These are phyloP conservation scores for Chimonanthus praecox DNA, from an alignment of 164 flowering plant genomes.

Conservation along the genomic window DNA sequence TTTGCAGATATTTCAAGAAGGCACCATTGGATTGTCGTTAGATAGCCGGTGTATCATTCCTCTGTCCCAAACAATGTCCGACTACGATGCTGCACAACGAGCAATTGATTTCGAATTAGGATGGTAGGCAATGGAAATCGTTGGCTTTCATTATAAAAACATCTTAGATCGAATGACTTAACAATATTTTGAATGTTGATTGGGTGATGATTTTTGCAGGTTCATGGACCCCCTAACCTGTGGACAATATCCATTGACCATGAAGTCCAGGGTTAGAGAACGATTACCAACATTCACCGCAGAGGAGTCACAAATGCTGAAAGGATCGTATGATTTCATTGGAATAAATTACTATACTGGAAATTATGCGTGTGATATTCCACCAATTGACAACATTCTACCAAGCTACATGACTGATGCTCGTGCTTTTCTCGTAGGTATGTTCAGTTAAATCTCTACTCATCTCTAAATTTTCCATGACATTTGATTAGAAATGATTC, in stretches of 20 bases:
- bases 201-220: constrained; percentile 1
- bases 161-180: neutral
- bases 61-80: constrained; percentile 29
- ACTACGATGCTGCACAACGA: constrained; percentile 44
- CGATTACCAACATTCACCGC: constrained; percentile 7
- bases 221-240: constrained; percentile 7
- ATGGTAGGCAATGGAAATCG: constrained; percentile 32
- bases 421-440: neutral
- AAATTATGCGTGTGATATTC: neutral
- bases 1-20: constrained; percentile 48
- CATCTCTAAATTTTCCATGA: no score
- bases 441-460: no score
- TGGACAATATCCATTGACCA: constrained; percentile 7
- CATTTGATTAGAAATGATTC: no score
- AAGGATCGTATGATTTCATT: constrained; percentile 14
- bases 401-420: neutral
- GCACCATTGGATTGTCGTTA: constrained; percentile 43
- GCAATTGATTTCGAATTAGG: constrained; percentile 43
- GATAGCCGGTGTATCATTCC: constrained; percentile 31
- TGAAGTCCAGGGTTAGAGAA: constrained; percentile 2
- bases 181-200: no score
- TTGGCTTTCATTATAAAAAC: no score
- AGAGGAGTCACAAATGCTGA: constrained; percentile 5
- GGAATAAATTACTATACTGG: constrained; percentile 3
- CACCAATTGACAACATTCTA: neutral